Conservation (phyloP, 140 eudicot species). For the Stevia rebaudiana region DNA sequence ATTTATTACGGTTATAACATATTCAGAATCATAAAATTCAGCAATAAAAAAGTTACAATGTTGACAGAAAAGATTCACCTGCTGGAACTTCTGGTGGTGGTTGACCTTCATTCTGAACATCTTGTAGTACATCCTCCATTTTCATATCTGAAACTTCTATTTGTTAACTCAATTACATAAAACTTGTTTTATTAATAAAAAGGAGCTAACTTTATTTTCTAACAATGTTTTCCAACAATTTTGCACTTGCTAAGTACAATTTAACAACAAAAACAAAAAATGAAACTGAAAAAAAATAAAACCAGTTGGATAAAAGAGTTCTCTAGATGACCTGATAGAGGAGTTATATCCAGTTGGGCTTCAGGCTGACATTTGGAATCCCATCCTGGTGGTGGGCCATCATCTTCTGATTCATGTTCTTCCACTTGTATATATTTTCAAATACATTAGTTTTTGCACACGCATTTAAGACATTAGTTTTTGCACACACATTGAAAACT, state of each 20-base stretch:
- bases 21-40: neutral
- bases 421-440: constrained; percentile 21
- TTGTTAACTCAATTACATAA: neutral
- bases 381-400: constrained; percentile 70
- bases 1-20: neutral
- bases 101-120: constrained; percentile 5
- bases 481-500: too few species aligned
- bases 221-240: neutral
- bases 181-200: neutral
- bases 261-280: neutral
- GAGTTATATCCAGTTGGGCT: constrained; percentile 12
- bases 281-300: neutral
- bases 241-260: neutral
- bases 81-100: constrained; percentile 29
- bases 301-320: neutral
- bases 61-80: constrained; percentile 17
- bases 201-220: neutral
- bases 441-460: neutral
- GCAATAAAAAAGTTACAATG: neutral
- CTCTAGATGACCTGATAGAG: constrained; percentile 29
- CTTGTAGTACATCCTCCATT: constrained; percentile 22
- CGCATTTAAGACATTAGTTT: constrained; percentile 1
- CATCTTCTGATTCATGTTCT: constrained; percentile 33
- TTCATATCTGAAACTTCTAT: constrained; percentile 22
- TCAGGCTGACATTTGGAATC: constrained; percentile 29